Conservation (phyloP, 495 filamentous ascomycete species). For the Penicillium daleae region DNA sequence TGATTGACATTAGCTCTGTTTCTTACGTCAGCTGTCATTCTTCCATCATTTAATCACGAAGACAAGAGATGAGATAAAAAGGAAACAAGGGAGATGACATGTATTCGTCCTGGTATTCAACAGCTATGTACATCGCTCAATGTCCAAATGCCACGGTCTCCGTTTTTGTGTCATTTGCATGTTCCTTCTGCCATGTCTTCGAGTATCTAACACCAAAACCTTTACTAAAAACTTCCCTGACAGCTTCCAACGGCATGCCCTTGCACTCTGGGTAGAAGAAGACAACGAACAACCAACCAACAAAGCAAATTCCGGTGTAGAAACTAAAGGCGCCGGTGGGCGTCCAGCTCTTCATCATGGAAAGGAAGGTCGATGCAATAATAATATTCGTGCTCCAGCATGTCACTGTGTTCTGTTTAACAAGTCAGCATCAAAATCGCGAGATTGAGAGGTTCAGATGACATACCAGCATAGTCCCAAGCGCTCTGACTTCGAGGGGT, state of each 20-base stretch:
- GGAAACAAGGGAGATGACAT: background rate
- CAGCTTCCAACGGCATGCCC: conserved; percentile 53
- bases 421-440: background rate
- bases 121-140: conserved; percentile 9
- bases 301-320: conserved; percentile 51
- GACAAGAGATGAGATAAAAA: background rate
- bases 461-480: conserved; percentile 52
- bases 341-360: conserved; percentile 52
- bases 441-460: background rate
- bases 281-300: conserved; percentile 50
- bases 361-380: conserved; percentile 54
- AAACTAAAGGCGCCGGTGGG: conserved; percentile 55
- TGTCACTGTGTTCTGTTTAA: conserved; percentile 43
- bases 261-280: conserved; percentile 54
- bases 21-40: too few relatives aligned
- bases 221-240: conserved; percentile 47
- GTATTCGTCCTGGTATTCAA: background rate
- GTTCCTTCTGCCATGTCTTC: conserved; percentile 41
- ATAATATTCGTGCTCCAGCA: conserved; percentile 57
- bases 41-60: too few relatives aligned
- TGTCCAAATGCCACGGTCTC: background rate
- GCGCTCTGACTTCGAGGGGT: conserved; percentile 53
- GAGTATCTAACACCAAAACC: conserved; percentile 50
- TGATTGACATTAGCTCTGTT: too few relatives aligned
- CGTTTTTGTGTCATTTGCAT: conserved; percentile 18